Evolutionary conservation across 257 asterid species (phyloP).

Genomic region (Agastache rugosa): DNA sequence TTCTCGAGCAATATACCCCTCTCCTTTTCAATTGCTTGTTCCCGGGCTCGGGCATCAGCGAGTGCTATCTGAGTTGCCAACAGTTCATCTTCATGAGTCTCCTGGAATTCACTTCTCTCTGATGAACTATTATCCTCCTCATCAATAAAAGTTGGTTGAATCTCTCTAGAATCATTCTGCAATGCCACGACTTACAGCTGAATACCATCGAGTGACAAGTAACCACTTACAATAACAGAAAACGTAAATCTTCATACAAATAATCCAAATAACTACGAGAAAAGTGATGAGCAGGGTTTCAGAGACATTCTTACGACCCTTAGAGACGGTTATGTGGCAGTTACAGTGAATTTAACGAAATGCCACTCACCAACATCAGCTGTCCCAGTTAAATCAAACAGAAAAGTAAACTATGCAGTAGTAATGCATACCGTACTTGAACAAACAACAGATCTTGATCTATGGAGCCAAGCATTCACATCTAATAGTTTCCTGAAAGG

Average conservation of each 20-base stretch:
- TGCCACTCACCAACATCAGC: conserved; percentile 10
- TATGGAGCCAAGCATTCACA: conserved; percentile 26
- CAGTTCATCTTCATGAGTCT: conserved; percentile 14
- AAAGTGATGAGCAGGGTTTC: not conserved
- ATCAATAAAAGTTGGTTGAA: conserved; percentile 13
- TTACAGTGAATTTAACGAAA: not conserved
- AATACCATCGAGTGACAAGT: not conserved
- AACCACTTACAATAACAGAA: too few species aligned
- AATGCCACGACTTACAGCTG: not conserved
- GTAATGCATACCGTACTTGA: conserved; percentile 31
- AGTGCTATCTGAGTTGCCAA: conserved; percentile 23
- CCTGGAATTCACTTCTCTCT: conserved; percentile 16
- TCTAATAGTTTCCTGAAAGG: conserved; percentile 15
- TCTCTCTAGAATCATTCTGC: conserved; percentile 32
- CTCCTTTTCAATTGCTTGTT: conserved; percentile 29
- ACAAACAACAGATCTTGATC: conserved; percentile 27
- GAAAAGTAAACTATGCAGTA: not conserved
- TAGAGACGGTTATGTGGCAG: too few species aligned
- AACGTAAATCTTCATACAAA: not conserved
- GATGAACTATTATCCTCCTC: conserved; percentile 17
- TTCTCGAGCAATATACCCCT: conserved; percentile 29
- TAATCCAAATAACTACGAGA: not conserved
- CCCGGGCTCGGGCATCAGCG: conserved; percentile 25
- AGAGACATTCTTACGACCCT: not conserved
- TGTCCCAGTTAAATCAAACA: not conserved